phyloP scores from a whole-genome alignment of 2,329 filamentous ascomycete genomes.

The Thyridium curvatum region DNA sequence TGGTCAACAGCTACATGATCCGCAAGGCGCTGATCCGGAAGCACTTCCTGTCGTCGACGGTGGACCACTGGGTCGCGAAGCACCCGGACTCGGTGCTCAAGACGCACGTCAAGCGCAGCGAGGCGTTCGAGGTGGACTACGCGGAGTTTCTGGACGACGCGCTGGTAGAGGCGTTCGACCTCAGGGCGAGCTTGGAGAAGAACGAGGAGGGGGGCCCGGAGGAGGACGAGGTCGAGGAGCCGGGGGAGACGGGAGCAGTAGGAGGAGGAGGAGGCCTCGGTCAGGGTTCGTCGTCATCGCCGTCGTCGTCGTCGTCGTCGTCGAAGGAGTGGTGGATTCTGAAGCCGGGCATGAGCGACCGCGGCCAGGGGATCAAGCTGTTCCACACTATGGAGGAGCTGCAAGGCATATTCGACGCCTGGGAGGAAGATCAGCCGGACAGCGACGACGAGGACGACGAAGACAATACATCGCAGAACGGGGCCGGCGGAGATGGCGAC shows the following conservation, averaged over 20 bases:
- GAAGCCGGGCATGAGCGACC: constrained; percentile 96
- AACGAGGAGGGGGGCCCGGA: constrained; percentile 45
- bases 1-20: constrained; percentile 89
- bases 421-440: constrained; percentile 67
- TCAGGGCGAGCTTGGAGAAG: constrained; percentile 68
- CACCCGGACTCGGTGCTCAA: constrained; percentile 65
- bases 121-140: constrained; percentile 92
- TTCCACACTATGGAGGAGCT: constrained; percentile 83
- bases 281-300: too few relatives aligned
- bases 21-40: constrained; percentile 95
- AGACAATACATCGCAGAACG: constrained; percentile 28
- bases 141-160: constrained; percentile 95
- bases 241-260: constrained; percentile 14
- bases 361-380: constrained; percentile 85
- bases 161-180: constrained; percentile 80
- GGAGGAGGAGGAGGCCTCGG: not conserved
- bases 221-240: constrained; percentile 10
- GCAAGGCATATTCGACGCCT: constrained; percentile 82
- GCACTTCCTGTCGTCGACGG: constrained; percentile 81
- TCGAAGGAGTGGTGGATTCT: constrained; percentile 90
- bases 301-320: too few relatives aligned
- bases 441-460: constrained; percentile 59
- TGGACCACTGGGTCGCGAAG: constrained; percentile 82
- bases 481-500: constrained; percentile 19
- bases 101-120: constrained; percentile 67